Conservation (phyloP, 2,329 filamentous ascomycete species). For the Ciborinia camelliae region DNA sequence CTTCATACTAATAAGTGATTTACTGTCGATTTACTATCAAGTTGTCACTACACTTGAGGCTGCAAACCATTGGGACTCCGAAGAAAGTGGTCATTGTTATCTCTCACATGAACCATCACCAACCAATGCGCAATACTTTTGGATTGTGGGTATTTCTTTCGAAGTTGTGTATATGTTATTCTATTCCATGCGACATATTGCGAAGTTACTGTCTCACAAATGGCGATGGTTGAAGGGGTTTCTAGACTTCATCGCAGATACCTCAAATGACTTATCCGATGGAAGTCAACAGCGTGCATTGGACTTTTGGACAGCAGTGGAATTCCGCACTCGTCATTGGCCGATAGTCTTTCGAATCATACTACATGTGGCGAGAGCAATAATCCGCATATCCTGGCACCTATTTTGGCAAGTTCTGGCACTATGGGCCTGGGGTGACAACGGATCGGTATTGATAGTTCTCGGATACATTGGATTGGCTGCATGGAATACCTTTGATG, state of each 20-base stretch:
- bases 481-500: constrained; percentile 23
- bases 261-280: background rate
- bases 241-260: background rate
- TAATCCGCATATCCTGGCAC: background rate
- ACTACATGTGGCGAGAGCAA: background rate
- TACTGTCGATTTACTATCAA: constrained; percentile 19
- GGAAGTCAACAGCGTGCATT: background rate
- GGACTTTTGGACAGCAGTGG: background rate
- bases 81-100: constrained; percentile 20
- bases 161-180: constrained; percentile 18
- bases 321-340: background rate
- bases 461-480: constrained; percentile 18
- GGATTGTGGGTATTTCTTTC: constrained; percentile 20
- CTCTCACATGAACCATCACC: constrained; percentile 19
- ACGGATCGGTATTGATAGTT: constrained; percentile 15
- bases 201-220: background rate
- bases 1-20: constrained; percentile 11
- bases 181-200: background rate
- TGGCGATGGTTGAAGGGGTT: background rate
- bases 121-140: constrained; percentile 18
- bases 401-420: constrained; percentile 12
- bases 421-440: constrained; percentile 22
- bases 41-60: constrained; percentile 9
- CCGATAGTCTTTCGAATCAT: background rate
- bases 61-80: constrained; percentile 19